These are phyloP conservation scores for Boletus edulis DNA, from an alignment of 768 basidiomycete species.

Conservation along the genomic window DNA sequence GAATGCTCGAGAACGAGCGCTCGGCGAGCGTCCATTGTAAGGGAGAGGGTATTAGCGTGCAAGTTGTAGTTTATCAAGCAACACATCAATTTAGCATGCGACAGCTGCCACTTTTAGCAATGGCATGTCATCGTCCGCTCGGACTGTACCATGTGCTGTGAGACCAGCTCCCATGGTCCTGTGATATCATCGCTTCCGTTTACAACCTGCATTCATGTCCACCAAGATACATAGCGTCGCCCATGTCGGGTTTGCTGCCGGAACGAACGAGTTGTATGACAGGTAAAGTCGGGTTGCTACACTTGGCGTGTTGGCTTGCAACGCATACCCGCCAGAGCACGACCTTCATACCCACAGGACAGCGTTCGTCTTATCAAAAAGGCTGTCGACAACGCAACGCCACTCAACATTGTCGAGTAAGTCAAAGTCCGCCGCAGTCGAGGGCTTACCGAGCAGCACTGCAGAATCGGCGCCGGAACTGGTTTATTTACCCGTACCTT, in stretches of 20 bases:
- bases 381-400: conserved; percentile 35
- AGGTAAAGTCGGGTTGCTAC: background rate
- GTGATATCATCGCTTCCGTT: background rate
- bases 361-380: conserved; percentile 62
- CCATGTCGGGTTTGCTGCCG: conserved; percentile 68
- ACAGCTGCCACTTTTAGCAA: no score
- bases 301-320: background rate
- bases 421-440: conserved; percentile 14
- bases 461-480: conserved; percentile 79
- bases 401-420: conserved; percentile 70
- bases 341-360: conserved; percentile 76
- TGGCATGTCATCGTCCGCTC: no score
- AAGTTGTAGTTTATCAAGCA: conserved; percentile 4
- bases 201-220: conserved; percentile 23
- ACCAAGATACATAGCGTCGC: conserved; percentile 61
- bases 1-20: conserved; percentile 19
- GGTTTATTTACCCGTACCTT: conserved; percentile 88
- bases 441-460: background rate
- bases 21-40: conserved; percentile 14
- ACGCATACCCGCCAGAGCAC: conserved; percentile 44
- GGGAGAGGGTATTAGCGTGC: background rate
- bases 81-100: background rate
- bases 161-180: no score
- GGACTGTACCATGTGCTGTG: no score
- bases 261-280: conserved; percentile 84